These are phyloP conservation scores for Chlorella sorokiniana DNA, from an alignment of 139 green algal genomes.

Conservation along the genomic window DNA sequence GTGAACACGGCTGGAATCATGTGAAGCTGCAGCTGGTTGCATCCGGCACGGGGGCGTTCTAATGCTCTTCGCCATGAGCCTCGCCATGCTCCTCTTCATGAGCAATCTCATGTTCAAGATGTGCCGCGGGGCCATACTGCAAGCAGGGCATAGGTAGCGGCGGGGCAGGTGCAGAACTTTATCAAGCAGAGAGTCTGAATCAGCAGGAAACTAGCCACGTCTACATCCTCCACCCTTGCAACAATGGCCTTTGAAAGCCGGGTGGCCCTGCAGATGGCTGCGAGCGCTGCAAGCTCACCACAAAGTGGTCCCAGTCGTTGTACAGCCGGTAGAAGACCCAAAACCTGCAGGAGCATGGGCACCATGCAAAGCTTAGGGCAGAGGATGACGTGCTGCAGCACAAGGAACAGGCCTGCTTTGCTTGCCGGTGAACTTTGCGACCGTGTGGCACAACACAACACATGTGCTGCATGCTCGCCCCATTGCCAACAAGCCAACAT, in stretches of 20 bases:
- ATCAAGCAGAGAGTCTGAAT: neutral
- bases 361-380: neutral
- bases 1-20: too few relatives aligned
- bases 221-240: neutral
- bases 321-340: constrained; percentile 78
- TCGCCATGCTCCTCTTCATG: constrained; percentile 41
- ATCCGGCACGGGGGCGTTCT: too few relatives aligned
- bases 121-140: constrained; percentile 60
- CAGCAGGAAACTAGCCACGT: neutral
- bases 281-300: constrained; percentile 47
- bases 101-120: constrained; percentile 63
- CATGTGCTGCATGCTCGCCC: too few relatives aligned
- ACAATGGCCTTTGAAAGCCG: neutral
- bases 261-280: neutral
- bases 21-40: too few relatives aligned
- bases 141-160: neutral
- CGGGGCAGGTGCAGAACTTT: neutral
- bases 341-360: constrained; percentile 51
- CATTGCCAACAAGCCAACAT: too few relatives aligned
- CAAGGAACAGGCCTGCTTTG: neutral
- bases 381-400: too few relatives aligned
- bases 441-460: too few relatives aligned
- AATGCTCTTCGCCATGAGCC: neutral
- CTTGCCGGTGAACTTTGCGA: too few relatives aligned
- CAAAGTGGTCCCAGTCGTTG: constrained; percentile 63